phyloP scores from a whole-genome alignment of 345 rosid genomes.

The Nasturtium officinale region DNA sequence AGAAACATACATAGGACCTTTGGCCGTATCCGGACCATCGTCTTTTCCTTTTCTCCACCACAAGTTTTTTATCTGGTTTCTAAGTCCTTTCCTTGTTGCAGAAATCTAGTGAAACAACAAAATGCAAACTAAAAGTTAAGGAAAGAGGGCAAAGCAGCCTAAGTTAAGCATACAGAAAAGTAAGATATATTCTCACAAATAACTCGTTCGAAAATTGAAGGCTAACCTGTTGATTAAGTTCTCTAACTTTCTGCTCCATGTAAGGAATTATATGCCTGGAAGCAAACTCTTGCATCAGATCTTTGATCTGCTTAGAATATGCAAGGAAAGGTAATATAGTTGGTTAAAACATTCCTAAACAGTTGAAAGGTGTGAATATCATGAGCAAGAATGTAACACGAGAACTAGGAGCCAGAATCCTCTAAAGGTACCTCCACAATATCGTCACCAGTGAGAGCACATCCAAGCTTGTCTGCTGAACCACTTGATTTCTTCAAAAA shows the following conservation, averaged over 20 bases:
- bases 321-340: conserved; percentile 26
- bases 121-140: conserved; percentile 31
- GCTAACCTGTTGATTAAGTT: conserved; percentile 83
- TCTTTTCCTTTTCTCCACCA: conserved; percentile 99
- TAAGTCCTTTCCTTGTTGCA: conserved; percentile 94
- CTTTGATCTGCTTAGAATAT: conserved; percentile 68
- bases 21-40: conserved; percentile 61
- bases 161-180: conserved; percentile 15
- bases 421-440: conserved; percentile 58
- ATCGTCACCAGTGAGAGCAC: conserved; percentile 78
- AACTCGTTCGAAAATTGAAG: conserved; percentile 15
- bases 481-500: conserved; percentile 66
- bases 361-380: conserved; percentile 18
- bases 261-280: conserved; percentile 88
- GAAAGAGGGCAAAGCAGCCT: conserved; percentile 20
- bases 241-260: conserved; percentile 95
- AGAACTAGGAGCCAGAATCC: conserved; percentile 26
- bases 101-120: conserved; percentile 62
- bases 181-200: background rate
- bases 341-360: conserved; percentile 24
- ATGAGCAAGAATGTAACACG: conserved; percentile 34
- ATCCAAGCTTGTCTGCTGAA: conserved; percentile 60
- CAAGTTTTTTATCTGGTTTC: conserved; percentile 89
- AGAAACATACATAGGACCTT: conserved; percentile 69
- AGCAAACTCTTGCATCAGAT: conserved; percentile 83